phyloP scores from a whole-genome alignment of 2,329 filamentous ascomycete species.

The Colletotrichum destructivum region DNA sequence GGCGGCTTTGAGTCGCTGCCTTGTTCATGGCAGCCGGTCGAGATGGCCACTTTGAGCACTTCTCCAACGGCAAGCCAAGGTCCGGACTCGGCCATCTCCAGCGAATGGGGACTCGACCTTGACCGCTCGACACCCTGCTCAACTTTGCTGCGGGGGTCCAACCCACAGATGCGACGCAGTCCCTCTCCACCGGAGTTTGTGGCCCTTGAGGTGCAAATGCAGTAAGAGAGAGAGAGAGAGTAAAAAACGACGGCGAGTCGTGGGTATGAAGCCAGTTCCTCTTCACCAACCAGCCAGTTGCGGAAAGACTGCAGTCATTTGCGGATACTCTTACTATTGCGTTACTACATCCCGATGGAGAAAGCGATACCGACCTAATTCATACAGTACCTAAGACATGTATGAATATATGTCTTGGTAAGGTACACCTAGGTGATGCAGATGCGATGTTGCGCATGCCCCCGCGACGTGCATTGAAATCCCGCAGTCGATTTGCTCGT shows the following conservation, averaged over 20 bases:
- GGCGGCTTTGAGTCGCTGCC: conserved; percentile 10
- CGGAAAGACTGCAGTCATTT: conserved; percentile 5
- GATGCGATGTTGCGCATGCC: neutral
- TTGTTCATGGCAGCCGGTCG: neutral
- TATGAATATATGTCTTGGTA: no score
- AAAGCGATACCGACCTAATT: no score
- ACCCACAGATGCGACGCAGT: neutral
- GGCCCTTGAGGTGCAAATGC: neutral
- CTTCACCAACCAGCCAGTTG: neutral
- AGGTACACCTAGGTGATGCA: neutral
- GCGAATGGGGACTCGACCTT: neutral
- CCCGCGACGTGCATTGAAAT: neutral
- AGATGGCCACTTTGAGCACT: neutral
- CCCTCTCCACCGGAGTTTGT: neutral
- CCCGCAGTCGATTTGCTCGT: neutral
- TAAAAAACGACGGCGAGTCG: neutral
- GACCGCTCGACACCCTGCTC: neutral
- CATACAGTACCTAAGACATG: no score
- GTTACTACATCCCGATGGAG: neutral
- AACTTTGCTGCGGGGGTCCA: conserved; percentile 46
- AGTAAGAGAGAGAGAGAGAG: no score
- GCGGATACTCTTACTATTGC: conserved; percentile 5
- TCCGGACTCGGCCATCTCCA: neutral
- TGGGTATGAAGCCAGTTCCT: neutral
- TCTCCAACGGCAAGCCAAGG: neutral